These are phyloP conservation scores for Kwoniella sp. DNA, from an alignment of 768 basidiomycete species.

Conservation along the genomic window DNA sequence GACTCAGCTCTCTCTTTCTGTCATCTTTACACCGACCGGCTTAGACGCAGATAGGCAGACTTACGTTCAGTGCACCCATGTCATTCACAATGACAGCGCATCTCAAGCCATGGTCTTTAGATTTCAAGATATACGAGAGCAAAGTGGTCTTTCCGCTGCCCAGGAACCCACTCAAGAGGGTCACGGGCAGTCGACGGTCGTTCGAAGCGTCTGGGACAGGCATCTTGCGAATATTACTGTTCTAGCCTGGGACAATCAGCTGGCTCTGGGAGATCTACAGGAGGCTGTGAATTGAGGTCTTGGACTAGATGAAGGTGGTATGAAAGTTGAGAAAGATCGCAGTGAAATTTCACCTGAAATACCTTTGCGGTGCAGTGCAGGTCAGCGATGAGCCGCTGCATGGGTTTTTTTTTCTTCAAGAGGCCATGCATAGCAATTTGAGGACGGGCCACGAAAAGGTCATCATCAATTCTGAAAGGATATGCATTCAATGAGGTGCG, in stretches of 20 bases:
- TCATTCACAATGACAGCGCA: constrained; percentile 55
- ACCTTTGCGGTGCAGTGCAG: neutral
- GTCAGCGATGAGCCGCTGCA: too few species aligned
- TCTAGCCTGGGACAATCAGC: too few species aligned
- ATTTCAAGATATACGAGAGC: constrained; percentile 47
- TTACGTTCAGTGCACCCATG: constrained; percentile 51
- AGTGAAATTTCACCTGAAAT: neutral
- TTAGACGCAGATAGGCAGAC: constrained; percentile 15
- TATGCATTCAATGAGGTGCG: neutral
- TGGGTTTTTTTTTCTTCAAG: too few species aligned
- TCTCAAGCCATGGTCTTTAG: constrained; percentile 44
- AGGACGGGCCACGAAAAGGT: neutral
- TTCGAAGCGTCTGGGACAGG: constrained; percentile 21
- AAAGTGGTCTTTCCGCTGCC: constrained; percentile 54
- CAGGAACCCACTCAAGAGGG: constrained; percentile 53
- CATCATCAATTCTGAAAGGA: neutral
- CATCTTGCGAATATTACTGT: too few species aligned
- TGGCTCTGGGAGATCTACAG: too few species aligned
- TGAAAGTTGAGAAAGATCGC: too few species aligned
- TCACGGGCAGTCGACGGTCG: constrained; percentile 52
- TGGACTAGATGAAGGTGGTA: too few species aligned
- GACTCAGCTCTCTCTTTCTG: too few species aligned
- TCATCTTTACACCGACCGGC: too few species aligned
- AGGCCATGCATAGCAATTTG: neutral
- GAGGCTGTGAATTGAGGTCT: neutral